Conservation (phyloP, 208 protist species). For the Sergeia podlipaevii region DNA sequence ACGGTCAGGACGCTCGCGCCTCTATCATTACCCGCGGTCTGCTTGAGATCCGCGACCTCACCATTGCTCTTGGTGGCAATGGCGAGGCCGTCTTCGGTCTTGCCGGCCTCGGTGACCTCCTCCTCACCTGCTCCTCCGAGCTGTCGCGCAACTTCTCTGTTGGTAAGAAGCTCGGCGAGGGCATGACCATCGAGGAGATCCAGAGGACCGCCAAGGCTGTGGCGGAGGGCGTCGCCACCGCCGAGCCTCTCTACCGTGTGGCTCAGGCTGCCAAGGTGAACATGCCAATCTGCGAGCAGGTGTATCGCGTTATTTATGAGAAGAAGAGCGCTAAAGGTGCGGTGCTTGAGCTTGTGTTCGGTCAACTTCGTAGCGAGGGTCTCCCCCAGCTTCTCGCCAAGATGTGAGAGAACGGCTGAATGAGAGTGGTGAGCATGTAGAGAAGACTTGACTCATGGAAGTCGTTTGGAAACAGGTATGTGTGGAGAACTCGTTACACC, state of each 20-base stretch:
- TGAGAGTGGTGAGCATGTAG: neutral
- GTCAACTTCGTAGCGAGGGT: constrained; percentile 47
- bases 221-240: constrained; percentile 74
- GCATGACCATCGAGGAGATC: constrained; percentile 66
- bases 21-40: constrained; percentile 79
- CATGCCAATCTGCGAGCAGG: constrained; percentile 62
- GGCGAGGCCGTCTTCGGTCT: constrained; percentile 84
- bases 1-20: constrained; percentile 51
- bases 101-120: constrained; percentile 83
- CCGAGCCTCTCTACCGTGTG: constrained; percentile 65
- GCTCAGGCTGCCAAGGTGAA: constrained; percentile 43
- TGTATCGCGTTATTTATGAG: constrained; percentile 70
- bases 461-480: neutral
- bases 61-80: constrained; percentile 66
- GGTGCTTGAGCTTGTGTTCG: constrained; percentile 19
- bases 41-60: constrained; percentile 84
- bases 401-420: too few relatives aligned
- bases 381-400: constrained; percentile 40
- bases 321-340: constrained; percentile 22
- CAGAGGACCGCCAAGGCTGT: constrained; percentile 58
- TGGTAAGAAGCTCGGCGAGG: constrained; percentile 70
- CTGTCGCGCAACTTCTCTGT: constrained; percentile 89
- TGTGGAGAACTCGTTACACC: neutral
- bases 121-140: constrained; percentile 88
- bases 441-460: constrained; percentile 22